Conservation (phyloP, 2,329 filamentous ascomycete species). For the Emericellopsis atlantica region DNA sequence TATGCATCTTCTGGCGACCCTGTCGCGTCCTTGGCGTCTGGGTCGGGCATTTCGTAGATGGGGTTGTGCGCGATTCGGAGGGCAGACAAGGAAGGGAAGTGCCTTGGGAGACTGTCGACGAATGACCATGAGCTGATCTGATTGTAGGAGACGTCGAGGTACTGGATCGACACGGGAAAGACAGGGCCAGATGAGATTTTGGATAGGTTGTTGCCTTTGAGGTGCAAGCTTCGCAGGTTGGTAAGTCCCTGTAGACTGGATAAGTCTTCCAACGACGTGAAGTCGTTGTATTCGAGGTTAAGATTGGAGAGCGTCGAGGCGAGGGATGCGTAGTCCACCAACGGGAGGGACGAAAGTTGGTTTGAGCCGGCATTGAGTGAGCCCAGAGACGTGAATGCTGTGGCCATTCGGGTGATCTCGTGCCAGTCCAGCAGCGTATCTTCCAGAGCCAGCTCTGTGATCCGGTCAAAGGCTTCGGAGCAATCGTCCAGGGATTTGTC, state of each 20-base stretch:
- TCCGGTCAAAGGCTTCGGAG: constrained; percentile 29
- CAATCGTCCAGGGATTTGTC: constrained; percentile 16
- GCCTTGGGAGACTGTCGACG: constrained; percentile 51
- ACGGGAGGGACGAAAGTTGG: constrained; percentile 38
- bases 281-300: constrained; percentile 61
- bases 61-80: constrained; percentile 82
- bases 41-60: constrained; percentile 49
- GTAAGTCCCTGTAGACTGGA: constrained; percentile 35
- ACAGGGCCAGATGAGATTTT: constrained; percentile 23
- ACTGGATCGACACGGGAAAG: constrained; percentile 43
- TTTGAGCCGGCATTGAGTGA: constrained; percentile 44
- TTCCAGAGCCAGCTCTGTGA: constrained; percentile 52
- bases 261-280: constrained; percentile 46
- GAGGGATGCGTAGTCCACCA: constrained; percentile 24
- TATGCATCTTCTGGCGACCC: constrained; percentile 65
- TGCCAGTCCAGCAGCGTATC: constrained; percentile 56
- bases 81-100: constrained; percentile 61
- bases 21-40: constrained; percentile 20
- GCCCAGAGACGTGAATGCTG: constrained; percentile 38
- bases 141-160: constrained; percentile 66
- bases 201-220: constrained; percentile 67
- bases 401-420: constrained; percentile 42
- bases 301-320: constrained; percentile 45
- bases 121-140: constrained; percentile 57
- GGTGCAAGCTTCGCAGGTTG: constrained; percentile 45